Evolutionary conservation across 495 filamentous ascomycete genomes (phyloP), one percentile per base, ranked within the genome.

Genomic region (Aspergillus diversus): DNA sequence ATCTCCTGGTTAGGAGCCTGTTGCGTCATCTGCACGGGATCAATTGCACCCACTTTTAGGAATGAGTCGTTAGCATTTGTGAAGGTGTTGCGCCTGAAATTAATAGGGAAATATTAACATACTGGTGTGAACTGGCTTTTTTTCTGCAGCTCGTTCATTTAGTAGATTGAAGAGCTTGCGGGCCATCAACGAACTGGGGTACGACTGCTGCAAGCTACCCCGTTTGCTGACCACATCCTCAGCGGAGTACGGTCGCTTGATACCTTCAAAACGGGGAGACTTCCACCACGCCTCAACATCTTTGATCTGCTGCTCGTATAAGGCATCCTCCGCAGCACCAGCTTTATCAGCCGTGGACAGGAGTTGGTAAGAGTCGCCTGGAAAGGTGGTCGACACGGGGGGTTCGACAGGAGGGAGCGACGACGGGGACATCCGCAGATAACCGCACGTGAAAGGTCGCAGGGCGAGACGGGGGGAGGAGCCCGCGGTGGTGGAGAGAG

Each of bases 21-120:
- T 76, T 99, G 95, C 33, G 96, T 97, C 95, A 99, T 98, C 77
- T 99, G 95, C 8, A 97, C 86, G 15, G 95, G 95, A 71, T 99
- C 95, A 77, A 99, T 97, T 59, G 94, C 96, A 62, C 95, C 95
- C 90, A 99, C 91, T 93, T 54, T 55, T 12, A 35, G 39, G 66
- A 47, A n/a, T 11, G 15, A 35, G 13, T 21, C 16, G 17, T 52
- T 42, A 70, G 68, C 33, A 69, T 61, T 58, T 6, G 33, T 15
- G 56, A 53, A 49, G 63, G 52, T 65, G 53, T 33, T 57, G 39
- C 16, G 11, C n/a, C n/a, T 11, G n/a, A 43, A 15, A 43, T 15
- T 4, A 17, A 50, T n/a, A n/a, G 34, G 7, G 7, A n/a, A 27
- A 9, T 17, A 5, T 31, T 31, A 12, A 42, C 34, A 71, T 77